These are phyloP conservation scores for Diaporthe aspalathi DNA, from an alignment of 2,329 filamentous ascomycete species.

Conservation along the genomic window DNA sequence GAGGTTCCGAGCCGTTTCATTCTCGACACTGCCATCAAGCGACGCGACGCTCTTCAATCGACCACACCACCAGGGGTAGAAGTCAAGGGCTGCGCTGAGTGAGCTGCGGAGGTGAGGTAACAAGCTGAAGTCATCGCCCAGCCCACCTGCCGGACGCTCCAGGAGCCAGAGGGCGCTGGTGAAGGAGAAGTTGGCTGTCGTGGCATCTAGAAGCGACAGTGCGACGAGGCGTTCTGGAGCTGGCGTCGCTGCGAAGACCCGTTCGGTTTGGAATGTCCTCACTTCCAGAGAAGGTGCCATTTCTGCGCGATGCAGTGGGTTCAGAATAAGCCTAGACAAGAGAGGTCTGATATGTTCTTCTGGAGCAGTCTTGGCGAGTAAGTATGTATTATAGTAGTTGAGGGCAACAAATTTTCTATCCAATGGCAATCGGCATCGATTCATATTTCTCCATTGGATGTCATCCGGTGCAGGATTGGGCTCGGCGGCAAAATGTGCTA, in stretches of 20 bases:
- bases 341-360: neutral
- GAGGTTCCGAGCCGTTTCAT: neutral
- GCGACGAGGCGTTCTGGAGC: neutral
- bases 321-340: slow-evolving; percentile 5
- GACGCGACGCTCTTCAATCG: neutral
- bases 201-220: neutral
- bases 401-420: neutral
- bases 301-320: neutral
- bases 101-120: neutral
- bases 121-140: neutral
- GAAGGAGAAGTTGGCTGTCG: slow-evolving; percentile 12
- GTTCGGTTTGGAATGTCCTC: neutral
- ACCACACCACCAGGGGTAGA: slow-evolving; percentile 7
- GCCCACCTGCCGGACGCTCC: neutral
- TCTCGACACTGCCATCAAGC: slow-evolving; percentile 3
- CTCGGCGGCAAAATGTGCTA: neutral
- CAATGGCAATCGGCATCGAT: neutral
- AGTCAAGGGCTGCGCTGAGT: neutral
- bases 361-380: neutral
- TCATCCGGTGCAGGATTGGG: neutral
- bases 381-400: neutral
- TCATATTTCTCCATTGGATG: neutral
- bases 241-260: neutral
- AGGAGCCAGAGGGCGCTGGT: slow-evolving; percentile 12
- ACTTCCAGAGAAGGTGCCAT: neutral